These are phyloP conservation scores for Adansonia digitata DNA, from an alignment of 345 rosid genomes.

Conservation along the genomic window DNA sequence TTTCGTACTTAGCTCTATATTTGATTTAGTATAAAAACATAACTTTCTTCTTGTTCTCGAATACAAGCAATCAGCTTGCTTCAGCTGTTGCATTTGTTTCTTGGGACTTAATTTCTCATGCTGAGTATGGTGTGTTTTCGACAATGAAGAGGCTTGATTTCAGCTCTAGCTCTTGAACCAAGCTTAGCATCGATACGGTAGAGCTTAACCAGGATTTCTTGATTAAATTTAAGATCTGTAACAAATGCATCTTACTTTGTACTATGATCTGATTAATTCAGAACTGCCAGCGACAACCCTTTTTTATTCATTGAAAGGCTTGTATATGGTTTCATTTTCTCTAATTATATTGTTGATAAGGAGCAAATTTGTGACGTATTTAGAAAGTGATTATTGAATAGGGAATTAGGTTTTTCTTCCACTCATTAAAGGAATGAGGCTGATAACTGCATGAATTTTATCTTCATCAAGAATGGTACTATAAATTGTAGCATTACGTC, in stretches of 20 bases:
- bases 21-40: neutral
- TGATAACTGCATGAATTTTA: too few relatives aligned
- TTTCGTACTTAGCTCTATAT: neutral
- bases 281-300: neutral
- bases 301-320: neutral
- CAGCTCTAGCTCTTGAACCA: neutral
- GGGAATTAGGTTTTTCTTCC: too few relatives aligned
- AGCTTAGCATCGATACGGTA: too few relatives aligned
- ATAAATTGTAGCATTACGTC: too few relatives aligned
- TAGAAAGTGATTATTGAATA: too few relatives aligned
- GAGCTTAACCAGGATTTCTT: conserved; percentile 14
- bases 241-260: neutral
- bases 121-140: neutral
- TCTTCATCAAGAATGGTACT: too few relatives aligned
- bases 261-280: neutral
- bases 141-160: neutral
- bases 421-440: too few relatives aligned
- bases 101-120: neutral
- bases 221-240: neutral
- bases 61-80: neutral
- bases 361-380: too few relatives aligned
- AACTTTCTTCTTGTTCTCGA: neutral
- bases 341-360: too few relatives aligned
- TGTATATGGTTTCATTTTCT: too few relatives aligned
- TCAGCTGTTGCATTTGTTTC: neutral